phyloP scores from a whole-genome alignment of 1,139 yeast genomes.

The Magnusiomyces ingens region DNA sequence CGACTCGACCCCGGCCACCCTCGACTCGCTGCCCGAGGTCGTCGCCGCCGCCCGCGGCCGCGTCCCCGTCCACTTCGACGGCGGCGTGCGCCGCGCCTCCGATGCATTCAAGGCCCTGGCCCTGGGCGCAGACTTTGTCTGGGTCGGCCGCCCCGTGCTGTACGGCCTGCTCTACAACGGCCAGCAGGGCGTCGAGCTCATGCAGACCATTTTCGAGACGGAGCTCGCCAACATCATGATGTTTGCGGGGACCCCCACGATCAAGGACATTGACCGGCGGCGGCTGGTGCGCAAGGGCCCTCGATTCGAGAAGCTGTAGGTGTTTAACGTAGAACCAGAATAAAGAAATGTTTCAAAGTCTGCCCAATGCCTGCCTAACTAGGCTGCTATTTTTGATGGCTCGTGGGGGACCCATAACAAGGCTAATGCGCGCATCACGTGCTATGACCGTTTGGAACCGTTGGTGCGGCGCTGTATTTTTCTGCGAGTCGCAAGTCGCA shows the following conservation, averaged over 20 bases:
- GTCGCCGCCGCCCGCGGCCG: slow-evolving; percentile 43
- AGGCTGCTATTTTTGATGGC: no score
- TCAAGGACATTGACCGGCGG: slow-evolving; percentile 21
- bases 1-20: slow-evolving; percentile 54
- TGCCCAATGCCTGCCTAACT: no score
- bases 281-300: slow-evolving; percentile 27
- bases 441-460: no score
- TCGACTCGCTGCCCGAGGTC: slow-evolving; percentile 57
- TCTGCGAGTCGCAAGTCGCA: no score
- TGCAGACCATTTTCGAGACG: slow-evolving; percentile 26
- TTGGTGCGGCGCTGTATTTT: no score
- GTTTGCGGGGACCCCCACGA: slow-evolving; percentile 24
- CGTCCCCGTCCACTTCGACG: slow-evolving; percentile 57
- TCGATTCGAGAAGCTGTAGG: slow-evolving; percentile 21
- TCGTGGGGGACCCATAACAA: no score
- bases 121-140: slow-evolving; percentile 68
- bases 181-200: slow-evolving; percentile 48
- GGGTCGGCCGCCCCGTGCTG: slow-evolving; percentile 60
- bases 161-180: slow-evolving; percentile 63
- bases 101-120: slow-evolving; percentile 64
- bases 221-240: slow-evolving; percentile 33
- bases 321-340: no score
- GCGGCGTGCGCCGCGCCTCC: slow-evolving; percentile 61
- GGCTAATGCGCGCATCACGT: no score
- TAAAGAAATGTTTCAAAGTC: no score